These are phyloP conservation scores for Russula lepida DNA, from an alignment of 768 basidiomycete genomes.

Conservation along the genomic window DNA sequence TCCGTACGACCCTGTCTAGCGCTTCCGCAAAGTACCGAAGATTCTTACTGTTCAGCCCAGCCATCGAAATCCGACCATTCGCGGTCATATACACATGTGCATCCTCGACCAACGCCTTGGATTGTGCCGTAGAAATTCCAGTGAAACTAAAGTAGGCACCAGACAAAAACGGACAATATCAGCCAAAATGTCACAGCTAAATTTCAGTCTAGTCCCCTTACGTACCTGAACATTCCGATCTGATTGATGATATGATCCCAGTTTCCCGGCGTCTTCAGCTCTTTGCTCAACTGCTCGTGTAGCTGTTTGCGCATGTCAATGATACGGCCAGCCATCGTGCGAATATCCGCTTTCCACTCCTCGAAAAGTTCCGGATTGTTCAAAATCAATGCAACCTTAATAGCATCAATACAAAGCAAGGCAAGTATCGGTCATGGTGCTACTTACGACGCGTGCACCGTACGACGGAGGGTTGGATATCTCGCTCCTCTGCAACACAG, in stretches of 20 bases:
- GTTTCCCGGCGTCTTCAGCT: slow-evolving; percentile 78
- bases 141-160: slow-evolving; percentile 53
- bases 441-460: slow-evolving; percentile 76
- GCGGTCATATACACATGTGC: slow-evolving; percentile 79
- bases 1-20: slow-evolving; percentile 60
- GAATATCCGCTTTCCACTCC: slow-evolving; percentile 87
- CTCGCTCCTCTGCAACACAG: slow-evolving; percentile 86
- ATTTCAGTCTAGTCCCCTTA: not conserved
- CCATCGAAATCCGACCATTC: slow-evolving; percentile 93
- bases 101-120: slow-evolving; percentile 56
- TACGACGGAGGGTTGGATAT: slow-evolving; percentile 93
- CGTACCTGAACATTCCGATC: slow-evolving; percentile 96
- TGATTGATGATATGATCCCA: slow-evolving; percentile 96
- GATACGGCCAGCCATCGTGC: slow-evolving; percentile 89
- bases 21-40: slow-evolving; percentile 64
- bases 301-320: slow-evolving; percentile 85
- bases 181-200: slow-evolving; percentile 4
- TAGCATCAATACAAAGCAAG: not conserved
- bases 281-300: slow-evolving; percentile 60
- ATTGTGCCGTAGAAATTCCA: slow-evolving; percentile 61
- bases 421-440: not conserved
- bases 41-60: slow-evolving; percentile 77
- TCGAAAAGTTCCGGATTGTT: slow-evolving; percentile 65
- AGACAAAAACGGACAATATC: slow-evolving; percentile 4
- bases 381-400: slow-evolving; percentile 71